phyloP scores from a whole-genome alignment of 345 rosid genomes.

The Populus davidiana region DNA sequence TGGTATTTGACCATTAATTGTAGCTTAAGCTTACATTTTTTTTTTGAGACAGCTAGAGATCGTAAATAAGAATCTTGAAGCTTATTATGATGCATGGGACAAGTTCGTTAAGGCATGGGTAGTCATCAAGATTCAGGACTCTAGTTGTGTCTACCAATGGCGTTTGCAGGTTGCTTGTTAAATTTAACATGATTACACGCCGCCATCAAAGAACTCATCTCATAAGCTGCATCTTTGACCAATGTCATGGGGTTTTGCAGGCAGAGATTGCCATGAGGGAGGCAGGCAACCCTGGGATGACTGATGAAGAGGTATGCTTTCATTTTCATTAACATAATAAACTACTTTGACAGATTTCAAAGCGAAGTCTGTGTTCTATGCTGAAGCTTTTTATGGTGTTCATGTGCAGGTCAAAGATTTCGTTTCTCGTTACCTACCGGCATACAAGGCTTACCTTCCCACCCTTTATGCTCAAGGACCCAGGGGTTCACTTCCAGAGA shows the following conservation, averaged over 20 bases:
- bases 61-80: slow-evolving; percentile 80
- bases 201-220: neutral
- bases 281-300: slow-evolving; percentile 84
- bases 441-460: slow-evolving; percentile 85
- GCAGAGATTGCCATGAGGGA: slow-evolving; percentile 95
- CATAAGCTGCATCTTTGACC: neutral
- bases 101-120: slow-evolving; percentile 80
- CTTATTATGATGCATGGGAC: slow-evolving; percentile 86
- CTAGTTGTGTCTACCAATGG: slow-evolving; percentile 86
- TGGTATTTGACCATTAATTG: neutral
- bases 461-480: slow-evolving; percentile 88
- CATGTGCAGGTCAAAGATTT: slow-evolving; percentile 73
- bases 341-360: neutral
- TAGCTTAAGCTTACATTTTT: neutral
- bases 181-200: neutral
- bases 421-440: slow-evolving; percentile 87
- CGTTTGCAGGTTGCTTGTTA: slow-evolving; percentile 69
- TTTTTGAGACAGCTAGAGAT: slow-evolving; percentile 54
- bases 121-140: slow-evolving; percentile 84
- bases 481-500: slow-evolving; percentile 64
- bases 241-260: slow-evolving; percentile 35
- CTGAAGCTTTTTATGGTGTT: slow-evolving; percentile 1
- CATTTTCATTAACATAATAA: neutral
- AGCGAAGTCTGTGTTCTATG: neutral
- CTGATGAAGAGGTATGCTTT: slow-evolving; percentile 72